These are phyloP conservation scores for Pseudonitzschia multistriata DNA, from an alignment of 108 stramenopile species.

Conservation along the genomic window DNA sequence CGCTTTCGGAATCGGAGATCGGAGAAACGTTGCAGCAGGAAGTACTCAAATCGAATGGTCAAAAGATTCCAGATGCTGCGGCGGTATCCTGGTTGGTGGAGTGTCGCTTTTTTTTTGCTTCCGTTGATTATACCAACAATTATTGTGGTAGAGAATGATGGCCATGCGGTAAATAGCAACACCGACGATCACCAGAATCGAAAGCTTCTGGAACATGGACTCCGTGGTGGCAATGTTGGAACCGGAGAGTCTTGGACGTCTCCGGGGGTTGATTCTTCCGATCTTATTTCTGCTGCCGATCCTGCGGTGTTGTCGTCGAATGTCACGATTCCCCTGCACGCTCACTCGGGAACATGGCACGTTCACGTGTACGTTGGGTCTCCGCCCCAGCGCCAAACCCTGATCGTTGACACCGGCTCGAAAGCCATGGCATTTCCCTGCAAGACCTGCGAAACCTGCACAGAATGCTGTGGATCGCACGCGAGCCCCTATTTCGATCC, in stretches of 20 bases:
- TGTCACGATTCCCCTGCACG: slow-evolving; percentile 53
- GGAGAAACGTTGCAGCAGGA: no score
- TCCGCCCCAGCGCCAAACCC: slow-evolving; percentile 89
- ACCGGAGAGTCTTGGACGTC: neutral
- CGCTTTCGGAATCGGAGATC: no score
- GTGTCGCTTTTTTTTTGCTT: neutral
- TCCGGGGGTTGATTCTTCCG: neutral
- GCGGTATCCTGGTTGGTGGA: neutral
- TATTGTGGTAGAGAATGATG: neutral
- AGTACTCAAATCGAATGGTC: no score
- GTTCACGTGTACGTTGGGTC: slow-evolving; percentile 87
- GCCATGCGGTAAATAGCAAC: neutral
- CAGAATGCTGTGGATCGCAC: slow-evolving; percentile 59
- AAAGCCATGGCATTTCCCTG: slow-evolving; percentile 92
- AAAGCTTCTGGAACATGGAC: neutral
- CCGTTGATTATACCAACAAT: neutral
- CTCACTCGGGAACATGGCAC: slow-evolving; percentile 84
- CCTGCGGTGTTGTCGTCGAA: slow-evolving; percentile 9
- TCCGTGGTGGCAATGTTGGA: neutral
- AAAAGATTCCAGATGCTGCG: no score
- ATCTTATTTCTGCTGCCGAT: neutral
- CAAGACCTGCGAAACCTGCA: slow-evolving; percentile 51
- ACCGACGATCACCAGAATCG: neutral
- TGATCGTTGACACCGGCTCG: slow-evolving; percentile 95
- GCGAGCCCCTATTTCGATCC: slow-evolving; percentile 42